A percentile compares a stretch with the other conserved stretches of the same genome.
phyloP scores from a whole-genome alignment of 2,329 filamentous ascomycete genomes.

The Ophidiomyces ophidiicola region DNA sequence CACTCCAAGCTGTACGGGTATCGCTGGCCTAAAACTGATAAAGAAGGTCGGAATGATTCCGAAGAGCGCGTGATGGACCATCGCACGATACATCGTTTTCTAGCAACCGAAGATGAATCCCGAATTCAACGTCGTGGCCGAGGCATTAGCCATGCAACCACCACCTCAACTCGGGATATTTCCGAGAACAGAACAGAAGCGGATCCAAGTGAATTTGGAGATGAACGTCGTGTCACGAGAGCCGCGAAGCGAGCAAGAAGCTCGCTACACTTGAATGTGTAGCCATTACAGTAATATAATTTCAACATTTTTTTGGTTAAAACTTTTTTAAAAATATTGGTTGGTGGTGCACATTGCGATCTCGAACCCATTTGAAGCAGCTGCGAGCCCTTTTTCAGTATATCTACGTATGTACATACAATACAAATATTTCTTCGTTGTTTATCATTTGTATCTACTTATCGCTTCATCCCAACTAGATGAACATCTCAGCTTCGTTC shows the following conservation, averaged over 20 bases:
- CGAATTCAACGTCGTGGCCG: constrained; percentile 28
- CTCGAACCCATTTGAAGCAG: too few species aligned
- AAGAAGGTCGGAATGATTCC: constrained; percentile 59
- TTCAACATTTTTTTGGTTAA: not conserved
- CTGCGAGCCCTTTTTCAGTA: not conserved
- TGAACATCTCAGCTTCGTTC: too few species aligned
- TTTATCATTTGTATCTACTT: too few species aligned
- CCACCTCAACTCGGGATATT: constrained; percentile 29
- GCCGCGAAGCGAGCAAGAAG: constrained; percentile 22
- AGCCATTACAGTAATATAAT: not conserved
- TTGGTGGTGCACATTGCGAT: too few species aligned
- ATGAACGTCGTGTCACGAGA: constrained; percentile 27
- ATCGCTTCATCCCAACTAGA: too few species aligned
- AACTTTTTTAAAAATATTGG: too few species aligned
- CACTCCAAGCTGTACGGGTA: constrained; percentile 94
- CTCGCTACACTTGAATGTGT: constrained; percentile 5
- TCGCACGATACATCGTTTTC: constrained; percentile 72
- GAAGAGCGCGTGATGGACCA: constrained; percentile 65
- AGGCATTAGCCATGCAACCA: constrained; percentile 21
- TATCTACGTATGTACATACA: too few species aligned
- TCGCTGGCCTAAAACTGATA: constrained; percentile 90
- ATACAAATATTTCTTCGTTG: too few species aligned
- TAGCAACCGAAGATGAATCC: constrained; percentile 57
- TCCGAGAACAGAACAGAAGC: constrained; percentile 30
- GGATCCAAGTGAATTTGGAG: constrained; percentile 26